Evolutionary conservation across 129 eudicot genomes (phyloP).

Genomic region (Solidago caesia): DNA sequence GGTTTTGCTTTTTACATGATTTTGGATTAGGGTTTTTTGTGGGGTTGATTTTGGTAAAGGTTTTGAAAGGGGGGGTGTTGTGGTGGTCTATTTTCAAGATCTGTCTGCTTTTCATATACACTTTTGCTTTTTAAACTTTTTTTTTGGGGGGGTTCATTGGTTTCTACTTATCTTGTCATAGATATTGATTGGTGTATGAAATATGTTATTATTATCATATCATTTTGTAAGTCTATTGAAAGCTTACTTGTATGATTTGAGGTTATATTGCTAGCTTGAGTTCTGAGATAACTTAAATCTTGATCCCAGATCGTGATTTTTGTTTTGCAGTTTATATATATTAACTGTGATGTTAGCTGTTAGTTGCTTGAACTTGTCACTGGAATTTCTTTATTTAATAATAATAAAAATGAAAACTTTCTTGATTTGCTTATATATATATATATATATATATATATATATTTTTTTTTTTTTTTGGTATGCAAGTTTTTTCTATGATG

Average conservation of each 20-base stretch:
- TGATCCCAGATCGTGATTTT: constrained; percentile 19
- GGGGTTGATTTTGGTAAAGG: constrained; percentile 59
- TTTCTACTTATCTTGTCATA: constrained; percentile 53
- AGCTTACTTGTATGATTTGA: background rate
- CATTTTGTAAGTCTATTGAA: constrained; percentile 16
- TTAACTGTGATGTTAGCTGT: too few relatives aligned
- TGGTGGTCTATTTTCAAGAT: constrained; percentile 50
- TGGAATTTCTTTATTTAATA: too few relatives aligned
- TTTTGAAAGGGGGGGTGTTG: constrained; percentile 46
- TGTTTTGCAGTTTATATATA: constrained; percentile 5
- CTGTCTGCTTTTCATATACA: constrained; percentile 56
- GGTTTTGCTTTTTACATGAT: background rate
- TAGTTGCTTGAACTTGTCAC: too few relatives aligned
- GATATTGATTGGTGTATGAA: constrained; percentile 32
- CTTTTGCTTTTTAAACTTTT: constrained; percentile 38
- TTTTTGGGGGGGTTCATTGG: constrained; percentile 20
- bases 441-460: too few relatives aligned
- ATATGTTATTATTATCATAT: constrained; percentile 23
- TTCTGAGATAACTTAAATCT: constrained; percentile 13
- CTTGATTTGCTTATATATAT: constrained; percentile 16
- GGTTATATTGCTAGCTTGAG: constrained; percentile 22
- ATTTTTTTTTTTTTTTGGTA: too few relatives aligned
- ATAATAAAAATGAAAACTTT: background rate
- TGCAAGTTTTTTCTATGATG: background rate
- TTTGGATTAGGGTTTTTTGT: constrained; percentile 27